phyloP scores from a whole-genome alignment of 371 early-diverging fungal species.

The Amoeboaphelidium protococcarum region DNA sequence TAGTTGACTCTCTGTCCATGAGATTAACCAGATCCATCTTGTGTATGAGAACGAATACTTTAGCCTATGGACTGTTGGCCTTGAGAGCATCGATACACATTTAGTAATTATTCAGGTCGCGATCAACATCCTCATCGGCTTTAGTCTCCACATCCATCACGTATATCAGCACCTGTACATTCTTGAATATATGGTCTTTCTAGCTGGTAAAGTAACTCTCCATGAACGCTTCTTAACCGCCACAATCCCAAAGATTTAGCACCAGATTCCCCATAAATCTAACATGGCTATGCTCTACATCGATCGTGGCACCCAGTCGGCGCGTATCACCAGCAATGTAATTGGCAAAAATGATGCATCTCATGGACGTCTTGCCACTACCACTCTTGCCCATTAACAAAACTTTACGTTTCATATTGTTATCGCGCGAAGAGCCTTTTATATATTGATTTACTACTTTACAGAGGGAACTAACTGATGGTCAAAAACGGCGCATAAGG shows the following conservation, averaged over 20 bases:
- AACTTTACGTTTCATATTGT: conserved; percentile 22
- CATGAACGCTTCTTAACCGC: conserved; percentile 80
- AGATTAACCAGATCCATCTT: conserved; percentile 89
- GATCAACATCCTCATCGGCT: conserved; percentile 36
- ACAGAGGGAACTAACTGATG: background rate
- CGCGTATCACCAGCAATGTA: conserved; percentile 82
- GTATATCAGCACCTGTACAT: conserved; percentile 91
- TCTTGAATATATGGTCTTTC: conserved; percentile 74
- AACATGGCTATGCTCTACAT: conserved; percentile 86
- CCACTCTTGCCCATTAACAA: conserved; percentile 90
- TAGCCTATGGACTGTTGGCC: conserved; percentile 55
- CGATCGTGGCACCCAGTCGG: conserved; percentile 80
- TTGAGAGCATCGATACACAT: conserved; percentile 58
- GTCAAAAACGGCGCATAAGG: background rate
- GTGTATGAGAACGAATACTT: conserved; percentile 77
- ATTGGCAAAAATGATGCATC: conserved; percentile 88
- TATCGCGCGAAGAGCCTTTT: background rate
- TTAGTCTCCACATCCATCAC: conserved; percentile 80
- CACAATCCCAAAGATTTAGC: conserved; percentile 80
- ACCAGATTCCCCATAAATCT: conserved; percentile 76
- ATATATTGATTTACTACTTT: background rate
- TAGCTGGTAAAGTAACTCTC: conserved; percentile 79
- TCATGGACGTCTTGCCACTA: conserved; percentile 94
- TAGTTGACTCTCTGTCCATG: too few relatives aligned
- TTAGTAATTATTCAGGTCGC: conserved; percentile 69